Evolutionary conservation across 2,329 filamentous ascomycete species (phyloP), one percentile per base, ranked within the genome.

Genomic region (Botrytis fabae): DNA sequence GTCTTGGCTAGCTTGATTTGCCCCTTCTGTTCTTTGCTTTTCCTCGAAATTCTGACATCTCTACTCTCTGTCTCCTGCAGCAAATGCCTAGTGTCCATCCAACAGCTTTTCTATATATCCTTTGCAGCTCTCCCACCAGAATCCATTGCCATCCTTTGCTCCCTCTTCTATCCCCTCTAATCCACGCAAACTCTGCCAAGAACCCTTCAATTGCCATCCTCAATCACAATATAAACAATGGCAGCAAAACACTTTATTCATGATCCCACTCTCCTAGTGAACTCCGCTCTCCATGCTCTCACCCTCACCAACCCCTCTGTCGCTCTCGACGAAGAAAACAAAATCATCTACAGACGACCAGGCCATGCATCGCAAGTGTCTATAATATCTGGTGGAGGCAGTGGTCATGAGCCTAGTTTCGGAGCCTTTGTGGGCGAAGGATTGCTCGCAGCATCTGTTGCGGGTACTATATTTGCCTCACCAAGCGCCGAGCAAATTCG

Each of bases 361-460:
- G 78, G 78, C 73, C 79, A 84, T 82, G 82, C 83, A 74, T 77
- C 85, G n/a, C 89, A 93, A 79, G 94, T 97, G 62, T 93, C 93
- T 73, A 87, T 98, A 79, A 86, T 98, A 77, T 95, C 93, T 2
- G 95, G 95, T 76, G 95, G 95, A 76, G 95, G 95, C 72, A 93
- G 91, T 32, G 95, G 95, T 77, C 95, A 98, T 80, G 95, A 98
- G 81, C 95, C 95, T 38, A 93, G 91, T 74, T 97, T 97, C 81
- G 90, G 91, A 1, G 92, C 90, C 74, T 96, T 95, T 83, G 95
- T 98, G 22, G 95, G 95, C 38, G 86, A 87, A 16, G 95, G 94
- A 65, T 85, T 97, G 75, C 88, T 97, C 28, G 89, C 91, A 46
- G 95, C 92, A 65, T 92, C 93, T 1, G 93, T 97, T 1, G 92